These are phyloP conservation scores for Saururus chinensis DNA, from an alignment of 164 flowering plant species.

Conservation along the genomic window DNA sequence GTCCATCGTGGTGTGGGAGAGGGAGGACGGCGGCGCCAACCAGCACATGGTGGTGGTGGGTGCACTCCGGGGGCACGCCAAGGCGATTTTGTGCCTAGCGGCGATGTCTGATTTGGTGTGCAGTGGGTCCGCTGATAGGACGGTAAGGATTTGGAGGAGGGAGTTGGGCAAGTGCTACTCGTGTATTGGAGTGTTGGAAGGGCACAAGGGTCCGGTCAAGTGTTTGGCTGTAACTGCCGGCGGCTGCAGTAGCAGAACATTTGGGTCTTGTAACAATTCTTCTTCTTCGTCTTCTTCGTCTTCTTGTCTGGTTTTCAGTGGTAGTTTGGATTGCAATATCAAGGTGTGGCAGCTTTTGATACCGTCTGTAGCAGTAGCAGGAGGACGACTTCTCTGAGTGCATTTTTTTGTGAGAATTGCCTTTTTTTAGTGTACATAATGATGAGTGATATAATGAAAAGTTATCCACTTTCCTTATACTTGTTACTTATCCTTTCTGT, in stretches of 20 bases:
- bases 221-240: slow-evolving; percentile 44
- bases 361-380: slow-evolving; percentile 18
- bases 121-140: slow-evolving; percentile 86
- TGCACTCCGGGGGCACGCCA: slow-evolving; percentile 60
- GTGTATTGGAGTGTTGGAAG: slow-evolving; percentile 69
- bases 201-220: slow-evolving; percentile 77
- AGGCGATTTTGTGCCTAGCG: slow-evolving; percentile 60
- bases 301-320: slow-evolving; percentile 50
- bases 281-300: slow-evolving; percentile 6
- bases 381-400: too few species aligned
- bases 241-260: slow-evolving; percentile 1
- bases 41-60: slow-evolving; percentile 39
- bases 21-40: slow-evolving; percentile 10
- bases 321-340: slow-evolving; percentile 71
- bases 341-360: slow-evolving; percentile 55
- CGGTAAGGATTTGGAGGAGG: slow-evolving; percentile 63
- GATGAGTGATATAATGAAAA: too few species aligned
- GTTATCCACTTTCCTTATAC: too few species aligned
- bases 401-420: too few species aligned
- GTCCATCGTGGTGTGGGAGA: slow-evolving; percentile 69
- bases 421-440: too few species aligned
- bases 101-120: slow-evolving; percentile 38
- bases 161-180: slow-evolving; percentile 24
- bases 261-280: not conserved
- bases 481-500: too few species aligned